Evolutionary conservation across 495 filamentous ascomycete genomes (phyloP), one percentile per base, ranked within the genome.

Genomic region (Sporormia fimetaria): DNA sequence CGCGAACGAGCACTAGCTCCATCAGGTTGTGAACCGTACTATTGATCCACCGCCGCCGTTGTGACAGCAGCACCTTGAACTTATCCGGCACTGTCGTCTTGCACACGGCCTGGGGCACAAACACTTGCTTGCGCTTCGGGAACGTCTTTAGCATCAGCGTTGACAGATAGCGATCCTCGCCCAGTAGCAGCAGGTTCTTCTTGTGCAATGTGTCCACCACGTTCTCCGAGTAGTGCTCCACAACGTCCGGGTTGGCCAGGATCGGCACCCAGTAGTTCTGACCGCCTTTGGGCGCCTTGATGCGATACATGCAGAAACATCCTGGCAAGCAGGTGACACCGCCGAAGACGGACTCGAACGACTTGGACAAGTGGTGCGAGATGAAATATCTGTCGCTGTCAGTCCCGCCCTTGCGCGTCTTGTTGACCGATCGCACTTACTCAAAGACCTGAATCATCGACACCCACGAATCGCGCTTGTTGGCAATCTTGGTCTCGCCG

Each of bases 251-350:
- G 60, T 96, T 99, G 43, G 92, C 92, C 34, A 99, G 73, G 55
- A 99, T 96, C 11, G 92, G 92, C 6, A 99, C 92, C 92, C 90
- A 99, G 64, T 94, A 96, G 63, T 96, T 95, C 61, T 95, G 85
- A 11, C 83, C 92, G 23, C 90, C 90, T 66, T 99, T 99, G 32
- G 92, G 92, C 2, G 90, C 82, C 63, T 99, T 99, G 73, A 99
- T 94, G 50, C 92, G 82, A 65, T 99, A 99, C 92, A 99, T 99
- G 70, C 86, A 94, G 77, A 99, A 99, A 69, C 92, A 99, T 33
- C 92, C 92, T 2, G 92, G 92, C 18, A 99, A 70, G 74, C 92
- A 99, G 52, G 92, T 99, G 17, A 99, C 92, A 81, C 92, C 92
- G 58, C 92, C 92, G 57, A 99, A 99, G 39, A 94, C 81, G 4